Base-by-base conservation (phyloP, 495 filamentous ascomycete genomes). In the Neurospora sp. region DNA sequence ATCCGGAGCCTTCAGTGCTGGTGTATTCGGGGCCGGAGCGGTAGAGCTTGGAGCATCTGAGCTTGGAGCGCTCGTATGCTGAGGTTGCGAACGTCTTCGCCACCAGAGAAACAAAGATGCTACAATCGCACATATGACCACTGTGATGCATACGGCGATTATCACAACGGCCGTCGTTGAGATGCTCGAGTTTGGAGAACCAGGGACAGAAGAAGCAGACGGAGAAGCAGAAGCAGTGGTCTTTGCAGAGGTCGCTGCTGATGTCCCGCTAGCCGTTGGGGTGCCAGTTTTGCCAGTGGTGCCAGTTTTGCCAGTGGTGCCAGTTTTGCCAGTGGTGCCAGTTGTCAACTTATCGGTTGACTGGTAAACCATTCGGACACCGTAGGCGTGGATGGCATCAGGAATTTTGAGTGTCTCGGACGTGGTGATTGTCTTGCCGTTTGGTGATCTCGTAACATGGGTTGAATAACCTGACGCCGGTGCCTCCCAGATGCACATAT, bases 341-440 rank as follows among this genome's bases (percentile, higher is more conserved):
- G 54, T 62, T 8, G 54, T 31, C 27, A 16, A 35, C 54, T 31
- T 62, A 39, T 79, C 78, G 1, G 71, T 77, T 41, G 76, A 31
- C 71, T 80, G 76, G 40, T 76, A 73, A 14, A 80, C 74, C 77
- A 80, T 80, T 2, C 77, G 72, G 4, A 80, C 70, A 39, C 78
- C 77, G 44, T 48, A 79, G 4, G 75, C 78, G 38, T 79, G 75
- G n/a, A 79, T 39, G 4, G 76, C 76, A 20, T 54, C 73, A 5
- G 72, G 70, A 16, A 35, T 41, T 31, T 42, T 69, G 2, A 78
- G 23, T 4, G 71, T 70, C 27, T 39, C 23, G 16, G 46, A 38
- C 7, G 48, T 38, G 0, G 71, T 77, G 7, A 62, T 70, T 0
- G 74, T 75, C 23, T 42, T 42, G 3, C 73, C 76, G 31, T 71